phyloP scores from a whole-genome alignment of 2,329 filamentous ascomycete genomes.

The Trichothecium sympodiale region DNA sequence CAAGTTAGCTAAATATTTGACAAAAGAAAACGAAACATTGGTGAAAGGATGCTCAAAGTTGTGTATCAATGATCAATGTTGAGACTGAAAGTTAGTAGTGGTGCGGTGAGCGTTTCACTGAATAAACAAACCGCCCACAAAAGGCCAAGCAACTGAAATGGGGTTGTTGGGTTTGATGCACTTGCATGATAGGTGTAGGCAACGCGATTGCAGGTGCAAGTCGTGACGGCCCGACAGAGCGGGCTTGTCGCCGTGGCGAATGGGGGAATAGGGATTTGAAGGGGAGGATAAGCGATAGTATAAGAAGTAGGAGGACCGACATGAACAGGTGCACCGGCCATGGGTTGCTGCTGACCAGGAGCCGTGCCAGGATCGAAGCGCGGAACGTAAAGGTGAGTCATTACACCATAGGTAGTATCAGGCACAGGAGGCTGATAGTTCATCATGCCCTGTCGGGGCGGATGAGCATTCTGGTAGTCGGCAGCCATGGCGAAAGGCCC shows the following conservation, averaged over 20 bases:
- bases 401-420: constrained; percentile 44
- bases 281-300: too few species aligned
- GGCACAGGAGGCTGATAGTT: constrained; percentile 49
- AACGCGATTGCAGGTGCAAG: constrained; percentile 2
- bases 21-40: too few species aligned
- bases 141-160: too few species aligned
- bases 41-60: too few species aligned
- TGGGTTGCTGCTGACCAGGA: constrained; percentile 2
- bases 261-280: constrained; percentile 4
- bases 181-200: constrained; percentile 9
- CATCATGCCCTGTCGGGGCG: constrained; percentile 29
- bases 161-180: constrained; percentile 18
- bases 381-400: constrained; percentile 43
- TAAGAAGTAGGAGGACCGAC: constrained; percentile 14
- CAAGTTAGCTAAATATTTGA: too few species aligned
- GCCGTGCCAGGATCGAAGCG: constrained; percentile 30
- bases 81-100: too few species aligned
- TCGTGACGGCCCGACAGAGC: too few species aligned
- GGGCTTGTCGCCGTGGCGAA: not conserved
- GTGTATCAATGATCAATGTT: too few species aligned
- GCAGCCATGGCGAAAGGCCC: constrained; percentile 20
- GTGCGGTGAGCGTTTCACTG: too few species aligned
- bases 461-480: constrained; percentile 28
- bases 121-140: too few species aligned
- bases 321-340: constrained; percentile 19